These are phyloP conservation scores for Thraustochytrium striatum DNA, from an alignment of 352 stramenopile genomes.

Conservation along the genomic window DNA sequence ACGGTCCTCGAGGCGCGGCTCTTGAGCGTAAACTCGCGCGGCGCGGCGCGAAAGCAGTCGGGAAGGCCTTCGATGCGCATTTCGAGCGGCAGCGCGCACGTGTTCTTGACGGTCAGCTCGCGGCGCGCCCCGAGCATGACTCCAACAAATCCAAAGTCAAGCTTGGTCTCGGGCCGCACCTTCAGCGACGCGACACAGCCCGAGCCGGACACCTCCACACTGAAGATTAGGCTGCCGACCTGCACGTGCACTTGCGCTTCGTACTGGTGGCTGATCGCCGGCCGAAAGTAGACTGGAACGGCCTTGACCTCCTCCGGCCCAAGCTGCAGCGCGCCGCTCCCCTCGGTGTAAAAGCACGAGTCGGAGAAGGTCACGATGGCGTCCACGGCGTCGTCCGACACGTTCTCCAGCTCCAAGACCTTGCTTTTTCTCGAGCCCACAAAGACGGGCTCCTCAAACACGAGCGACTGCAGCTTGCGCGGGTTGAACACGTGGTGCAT, in stretches of 20 bases:
- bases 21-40: neutral
- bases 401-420: neutral
- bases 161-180: neutral
- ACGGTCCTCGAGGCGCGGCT: neutral
- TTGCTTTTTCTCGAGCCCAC: neutral
- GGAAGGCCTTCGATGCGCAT: neutral
- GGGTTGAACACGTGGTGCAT: slow-evolving; percentile 36
- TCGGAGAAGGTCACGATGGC: neutral
- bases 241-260: neutral
- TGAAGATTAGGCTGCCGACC: slow-evolving; percentile 30
- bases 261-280: neutral
- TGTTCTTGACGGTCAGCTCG: neutral
- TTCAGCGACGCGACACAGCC: neutral
- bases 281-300: neutral
- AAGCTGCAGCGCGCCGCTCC: neutral
- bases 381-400: neutral
- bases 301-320: neutral
- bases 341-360: neutral
- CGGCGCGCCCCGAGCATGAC: neutral
- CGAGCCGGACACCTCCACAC: neutral
- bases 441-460: slow-evolving; percentile 3
- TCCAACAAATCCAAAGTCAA: slow-evolving; percentile 43
- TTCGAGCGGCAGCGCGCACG: neutral
- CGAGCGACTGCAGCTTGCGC: neutral
- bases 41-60: neutral